These are phyloP conservation scores for Gynandropsis gynandra DNA, from an alignment of 345 rosid species.

Conservation along the genomic window DNA sequence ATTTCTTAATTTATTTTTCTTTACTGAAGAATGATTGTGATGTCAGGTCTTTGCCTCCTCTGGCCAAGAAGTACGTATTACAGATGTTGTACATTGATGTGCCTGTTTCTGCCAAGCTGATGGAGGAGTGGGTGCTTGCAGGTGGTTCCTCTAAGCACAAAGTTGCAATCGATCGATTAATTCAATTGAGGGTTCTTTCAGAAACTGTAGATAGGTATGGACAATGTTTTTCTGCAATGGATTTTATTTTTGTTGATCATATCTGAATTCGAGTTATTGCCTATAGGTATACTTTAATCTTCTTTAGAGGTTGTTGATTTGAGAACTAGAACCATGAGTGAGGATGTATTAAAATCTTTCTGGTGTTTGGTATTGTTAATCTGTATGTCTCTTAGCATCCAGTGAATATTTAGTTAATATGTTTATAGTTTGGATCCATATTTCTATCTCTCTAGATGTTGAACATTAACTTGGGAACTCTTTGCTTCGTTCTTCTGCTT, in stretches of 20 bases:
- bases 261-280: slow-evolving; percentile 1
- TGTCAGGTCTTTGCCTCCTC: slow-evolving; percentile 75
- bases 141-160: slow-evolving; percentile 71
- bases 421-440: background rate
- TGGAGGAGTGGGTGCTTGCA: slow-evolving; percentile 76
- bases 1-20: too few relatives aligned
- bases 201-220: slow-evolving; percentile 51
- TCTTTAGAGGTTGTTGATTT: too few relatives aligned
- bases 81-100: slow-evolving; percentile 55
- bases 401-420: background rate
- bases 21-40: background rate
- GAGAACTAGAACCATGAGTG: too few relatives aligned
- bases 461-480: background rate
- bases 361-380: too few relatives aligned
- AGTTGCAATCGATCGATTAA: slow-evolving; percentile 69
- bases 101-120: slow-evolving; percentile 39
- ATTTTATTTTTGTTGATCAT: background rate
- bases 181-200: slow-evolving; percentile 57
- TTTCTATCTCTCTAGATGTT: background rate
- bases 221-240: too few relatives aligned
- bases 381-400: too few relatives aligned
- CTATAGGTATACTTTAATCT: background rate
- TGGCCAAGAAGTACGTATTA: slow-evolving; percentile 83
- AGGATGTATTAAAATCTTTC: too few relatives aligned
- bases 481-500: background rate